Conservation (phyloP, 1,139 yeast genomes). For the Blastobotrys persicus region DNA sequence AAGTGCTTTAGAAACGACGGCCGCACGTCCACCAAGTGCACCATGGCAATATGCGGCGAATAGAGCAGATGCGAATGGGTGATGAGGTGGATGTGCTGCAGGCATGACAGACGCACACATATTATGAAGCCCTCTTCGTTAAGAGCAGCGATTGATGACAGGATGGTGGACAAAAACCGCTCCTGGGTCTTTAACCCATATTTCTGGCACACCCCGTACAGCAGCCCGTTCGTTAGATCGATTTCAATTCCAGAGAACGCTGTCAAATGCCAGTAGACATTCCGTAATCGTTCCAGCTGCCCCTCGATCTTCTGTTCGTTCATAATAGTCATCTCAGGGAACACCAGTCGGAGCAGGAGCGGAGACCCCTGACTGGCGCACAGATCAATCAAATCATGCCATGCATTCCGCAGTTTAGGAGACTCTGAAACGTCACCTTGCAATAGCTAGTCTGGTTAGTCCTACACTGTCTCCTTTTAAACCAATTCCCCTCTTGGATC, state of each 20-base stretch:
- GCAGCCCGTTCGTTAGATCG: conserved; percentile 18
- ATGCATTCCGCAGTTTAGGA: conserved; percentile 11
- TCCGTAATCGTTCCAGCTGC: conserved; percentile 13
- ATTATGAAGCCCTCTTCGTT: conserved; percentile 5
- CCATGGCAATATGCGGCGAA: conserved; percentile 7
- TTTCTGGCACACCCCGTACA: conserved; percentile 13
- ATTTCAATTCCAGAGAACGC: conserved; percentile 19
- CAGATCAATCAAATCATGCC: conserved; percentile 17
- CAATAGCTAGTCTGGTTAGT: background rate
- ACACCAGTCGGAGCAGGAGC: conserved; percentile 15
- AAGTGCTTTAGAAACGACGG: conserved; percentile 16
- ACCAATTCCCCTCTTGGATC: no score
- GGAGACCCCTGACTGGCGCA: conserved; percentile 15
- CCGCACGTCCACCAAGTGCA: conserved; percentile 19
- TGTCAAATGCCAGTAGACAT: conserved; percentile 9
- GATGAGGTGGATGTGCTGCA: conserved; percentile 16
- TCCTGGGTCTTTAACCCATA: conserved; percentile 10
- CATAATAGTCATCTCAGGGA: conserved; percentile 15
- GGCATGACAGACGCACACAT: conserved; percentile 15
- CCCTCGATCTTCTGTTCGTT: conserved; percentile 11
- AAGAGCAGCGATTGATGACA: conserved; percentile 8
- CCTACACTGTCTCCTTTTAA: no score
- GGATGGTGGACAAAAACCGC: conserved; percentile 11
- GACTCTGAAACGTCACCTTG: background rate
- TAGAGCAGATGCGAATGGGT: conserved; percentile 13